These are phyloP conservation scores for Comarum palustre DNA, from an alignment of 306 rosid genomes.

Conservation along the genomic window DNA sequence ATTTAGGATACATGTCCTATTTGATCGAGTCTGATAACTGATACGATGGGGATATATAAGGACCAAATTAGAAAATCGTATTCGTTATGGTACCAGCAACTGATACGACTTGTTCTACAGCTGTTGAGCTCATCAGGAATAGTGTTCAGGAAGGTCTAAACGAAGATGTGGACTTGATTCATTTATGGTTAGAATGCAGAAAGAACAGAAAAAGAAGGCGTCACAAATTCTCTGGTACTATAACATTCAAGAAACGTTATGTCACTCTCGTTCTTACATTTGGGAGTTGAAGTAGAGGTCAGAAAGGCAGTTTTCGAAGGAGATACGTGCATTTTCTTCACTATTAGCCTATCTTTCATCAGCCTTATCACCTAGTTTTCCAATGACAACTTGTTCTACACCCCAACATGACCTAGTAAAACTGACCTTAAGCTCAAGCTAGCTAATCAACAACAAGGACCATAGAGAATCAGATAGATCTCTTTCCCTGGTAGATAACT, in stretches of 20 bases:
- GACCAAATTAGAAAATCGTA: not conserved
- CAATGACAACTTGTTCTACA: not conserved
- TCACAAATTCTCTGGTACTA: not conserved
- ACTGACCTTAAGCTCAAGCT: not conserved
- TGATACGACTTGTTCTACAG: not conserved
- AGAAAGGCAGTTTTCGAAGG: not conserved
- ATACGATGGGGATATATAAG: not conserved
- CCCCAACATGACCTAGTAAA: not conserved
- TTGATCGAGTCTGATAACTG: not conserved
- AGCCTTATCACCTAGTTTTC: not conserved
- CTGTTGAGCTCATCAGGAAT: not conserved
- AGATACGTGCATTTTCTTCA: not conserved
- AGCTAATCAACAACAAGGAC: not conserved
- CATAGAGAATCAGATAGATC: not conserved
- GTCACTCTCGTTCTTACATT: too few relatives aligned
- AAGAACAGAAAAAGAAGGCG: not conserved
- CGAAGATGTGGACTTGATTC: not conserved
- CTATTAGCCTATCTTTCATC: not conserved
- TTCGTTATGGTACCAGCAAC: not conserved
- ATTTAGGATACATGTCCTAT: not conserved
- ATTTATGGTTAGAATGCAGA: not conserved
- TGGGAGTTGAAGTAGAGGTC: too few relatives aligned
- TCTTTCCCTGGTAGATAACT: not conserved
- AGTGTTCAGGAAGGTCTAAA: not conserved
- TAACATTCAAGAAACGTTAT: not conserved